These are phyloP conservation scores for Agapanthus africanus DNA, from an alignment of 106 monocot species.

Conservation along the genomic window DNA sequence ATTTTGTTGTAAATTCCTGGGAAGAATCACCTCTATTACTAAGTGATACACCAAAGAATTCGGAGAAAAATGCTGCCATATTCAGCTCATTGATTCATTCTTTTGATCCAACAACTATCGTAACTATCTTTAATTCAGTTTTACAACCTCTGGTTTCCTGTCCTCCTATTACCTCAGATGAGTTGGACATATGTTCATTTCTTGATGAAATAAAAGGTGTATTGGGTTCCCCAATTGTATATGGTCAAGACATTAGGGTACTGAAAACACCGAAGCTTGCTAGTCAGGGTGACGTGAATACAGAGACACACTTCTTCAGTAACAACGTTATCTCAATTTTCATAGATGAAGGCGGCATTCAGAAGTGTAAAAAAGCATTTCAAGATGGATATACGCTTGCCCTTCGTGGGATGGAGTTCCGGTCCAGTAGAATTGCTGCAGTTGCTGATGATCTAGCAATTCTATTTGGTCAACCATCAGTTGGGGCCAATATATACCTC, in stretches of 20 bases:
- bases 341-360: slow-evolving; percentile 11
- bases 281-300: background rate
- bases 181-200: slow-evolving; percentile 55
- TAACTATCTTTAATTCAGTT: slow-evolving; percentile 29
- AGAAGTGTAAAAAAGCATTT: slow-evolving; percentile 56
- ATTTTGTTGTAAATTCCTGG: slow-evolving; percentile 53
- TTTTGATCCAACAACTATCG: slow-evolving; percentile 28
- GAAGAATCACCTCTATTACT: slow-evolving; percentile 55
- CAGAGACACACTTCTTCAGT: slow-evolving; percentile 48
- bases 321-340: slow-evolving; percentile 2
- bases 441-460: slow-evolving; percentile 37
- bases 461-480: slow-evolving; percentile 88
- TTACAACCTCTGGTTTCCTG: slow-evolving; percentile 43
- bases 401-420: slow-evolving; percentile 67
- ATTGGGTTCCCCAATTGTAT: slow-evolving; percentile 52
- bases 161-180: slow-evolving; percentile 72
- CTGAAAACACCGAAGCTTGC: slow-evolving; percentile 32
- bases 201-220: slow-evolving; percentile 35
- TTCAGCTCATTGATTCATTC: slow-evolving; percentile 30
- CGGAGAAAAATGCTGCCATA: slow-evolving; percentile 12
- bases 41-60: slow-evolving; percentile 13
- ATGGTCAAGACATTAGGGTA: slow-evolving; percentile 69
- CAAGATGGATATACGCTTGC: slow-evolving; percentile 65
- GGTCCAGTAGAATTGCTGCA: slow-evolving; percentile 48
- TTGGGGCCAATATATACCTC: slow-evolving; percentile 76